Percentiles rank a stretch among this genome's conserved stretches.
Evolutionary conservation across 805 yeast genomes (phyloP).

Genomic region (Groenewaldozyma salmanticensis): DNA sequence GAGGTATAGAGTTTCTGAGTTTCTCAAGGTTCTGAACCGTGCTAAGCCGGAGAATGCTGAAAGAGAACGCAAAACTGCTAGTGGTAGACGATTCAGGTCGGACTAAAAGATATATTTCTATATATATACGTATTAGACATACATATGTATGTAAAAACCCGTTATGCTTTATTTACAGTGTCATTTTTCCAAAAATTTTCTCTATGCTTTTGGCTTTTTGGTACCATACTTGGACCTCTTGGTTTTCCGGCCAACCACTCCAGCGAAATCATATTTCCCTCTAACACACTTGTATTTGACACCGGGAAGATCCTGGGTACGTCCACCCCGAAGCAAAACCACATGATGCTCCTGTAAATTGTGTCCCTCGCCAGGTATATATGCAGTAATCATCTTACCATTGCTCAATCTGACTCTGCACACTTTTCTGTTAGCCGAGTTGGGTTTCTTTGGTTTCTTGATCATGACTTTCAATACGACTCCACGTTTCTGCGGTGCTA

Average conservation of each 20-base stretch:
- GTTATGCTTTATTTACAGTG: not conserved
- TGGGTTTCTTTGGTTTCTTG: slow-evolving; percentile 95
- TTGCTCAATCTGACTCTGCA: slow-evolving; percentile 88
- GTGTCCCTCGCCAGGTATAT: slow-evolving; percentile 98
- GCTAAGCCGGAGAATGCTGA: slow-evolving; percentile 91
- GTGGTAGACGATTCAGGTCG: slow-evolving; percentile 55
- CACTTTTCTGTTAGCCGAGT: slow-evolving; percentile 95
- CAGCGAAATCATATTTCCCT: slow-evolving; percentile 88
- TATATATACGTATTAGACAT: not conserved
- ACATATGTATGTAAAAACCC: not conserved
- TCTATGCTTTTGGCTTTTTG: slow-evolving; percentile 34
- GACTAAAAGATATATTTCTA: not conserved
- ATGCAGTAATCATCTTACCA: slow-evolving; percentile 82
- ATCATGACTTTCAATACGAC: slow-evolving; percentile 92
- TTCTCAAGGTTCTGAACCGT: slow-evolving; percentile 88
- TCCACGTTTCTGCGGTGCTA: slow-evolving; percentile 73
- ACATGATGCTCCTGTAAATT: slow-evolving; percentile 96
- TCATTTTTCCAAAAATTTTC: not conserved
- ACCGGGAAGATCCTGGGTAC: slow-evolving; percentile 97
- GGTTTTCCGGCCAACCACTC: slow-evolving; percentile 86
- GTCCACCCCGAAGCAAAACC: slow-evolving; percentile 94
- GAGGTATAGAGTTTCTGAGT: slow-evolving; percentile 92
- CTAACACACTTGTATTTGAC: slow-evolving; percentile 89
- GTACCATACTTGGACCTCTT: slow-evolving; percentile 93
- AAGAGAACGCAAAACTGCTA: slow-evolving; percentile 64